Base-by-base conservation (phyloP, 768 basidiomycete genomes). In the Termitomyces bulborhizus region DNA sequence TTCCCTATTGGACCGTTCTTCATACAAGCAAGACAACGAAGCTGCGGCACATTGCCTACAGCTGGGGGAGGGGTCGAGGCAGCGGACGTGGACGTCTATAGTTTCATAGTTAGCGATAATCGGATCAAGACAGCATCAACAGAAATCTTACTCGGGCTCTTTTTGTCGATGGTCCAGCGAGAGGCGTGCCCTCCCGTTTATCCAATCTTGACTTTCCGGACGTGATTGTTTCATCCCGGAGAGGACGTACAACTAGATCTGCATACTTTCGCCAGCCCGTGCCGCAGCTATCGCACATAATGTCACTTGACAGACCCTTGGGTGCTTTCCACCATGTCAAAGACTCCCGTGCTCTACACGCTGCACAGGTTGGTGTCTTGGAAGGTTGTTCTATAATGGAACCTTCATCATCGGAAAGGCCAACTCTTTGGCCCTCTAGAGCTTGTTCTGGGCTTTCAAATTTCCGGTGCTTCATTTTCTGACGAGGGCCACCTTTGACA, bases 221-320 rank as follows among this genome's bases (percentile, higher is more conserved):
- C 0, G 79, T 73, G 1, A 79, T 63, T 0, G 79, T 73, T 45
- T 90, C 88, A 54, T 92, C 89, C 29, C 88, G 80, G 18, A 84
- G 55, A 8, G 85, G 84, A 41, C 88, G 77, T 26, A 88, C 84
- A 61, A 86, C 90, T 47, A 94, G 74, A 61, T 95, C 93, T 0
- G 91, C 93, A 66, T 97, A 97, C 70, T 95, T 97, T 62, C 93
- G 78, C 88, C 92, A 97, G 60, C 88, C 88, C 44, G 83, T 80
- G 12, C 93, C 93, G 64, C 93, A 97, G 29, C 69, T 76, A 45
- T 95, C 90, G 66, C 93, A 97, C 51, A 96, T 82, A 39, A 93
- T 80, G 56, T 77, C 79, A 1, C 87, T 87, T 0, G 77, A 69
- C n/a, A 95, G 78, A 21, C 88, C 89, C 65, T 90, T 90, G 2